Percentiles rank a stretch among this genome's conserved stretches.
These are phyloP conservation scores for Monilinia laxa DNA, from an alignment of 2,329 filamentous ascomycete genomes.

Conservation along the genomic window DNA sequence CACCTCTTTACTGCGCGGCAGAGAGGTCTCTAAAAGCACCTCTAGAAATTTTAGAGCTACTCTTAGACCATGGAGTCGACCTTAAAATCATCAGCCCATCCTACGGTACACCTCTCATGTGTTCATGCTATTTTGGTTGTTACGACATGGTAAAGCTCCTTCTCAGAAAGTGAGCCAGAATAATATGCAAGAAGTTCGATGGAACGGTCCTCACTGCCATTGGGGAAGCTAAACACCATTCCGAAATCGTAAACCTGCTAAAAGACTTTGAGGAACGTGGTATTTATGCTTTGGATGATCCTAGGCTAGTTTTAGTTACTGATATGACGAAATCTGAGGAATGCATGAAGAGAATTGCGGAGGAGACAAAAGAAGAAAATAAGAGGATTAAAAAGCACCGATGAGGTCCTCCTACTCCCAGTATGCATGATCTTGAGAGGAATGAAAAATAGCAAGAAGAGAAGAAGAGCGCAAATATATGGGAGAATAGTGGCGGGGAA, in stretches of 20 bases:
- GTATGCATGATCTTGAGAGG: too few relatives aligned
- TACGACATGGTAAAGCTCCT: not conserved
- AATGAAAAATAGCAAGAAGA: not conserved
- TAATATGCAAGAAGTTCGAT: not conserved
- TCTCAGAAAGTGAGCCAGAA: not conserved
- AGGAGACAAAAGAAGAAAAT: not conserved
- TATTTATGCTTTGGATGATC: constrained; percentile 1
- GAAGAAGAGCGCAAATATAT: not conserved
- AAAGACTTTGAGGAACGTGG: not conserved
- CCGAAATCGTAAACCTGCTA: not conserved
- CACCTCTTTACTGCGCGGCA: not conserved
- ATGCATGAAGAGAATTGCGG: not conserved
- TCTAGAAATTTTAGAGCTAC: not conserved
- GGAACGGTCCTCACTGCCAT: not conserved
- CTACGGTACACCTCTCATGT: constrained; percentile 2
- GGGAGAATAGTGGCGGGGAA: not conserved
- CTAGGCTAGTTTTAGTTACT: not conserved
- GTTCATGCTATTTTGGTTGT: not conserved
- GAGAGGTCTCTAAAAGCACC: fast-evolving
- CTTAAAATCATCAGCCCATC: not conserved
- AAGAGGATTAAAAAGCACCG: not conserved
- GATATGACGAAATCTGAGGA: not conserved
- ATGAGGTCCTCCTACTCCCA: too few relatives aligned
- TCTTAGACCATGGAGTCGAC: not conserved
- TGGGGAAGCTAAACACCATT: not conserved